Conservation (phyloP, 2,329 filamentous ascomycete genomes). For the Talaromyces rugulosus region DNA sequence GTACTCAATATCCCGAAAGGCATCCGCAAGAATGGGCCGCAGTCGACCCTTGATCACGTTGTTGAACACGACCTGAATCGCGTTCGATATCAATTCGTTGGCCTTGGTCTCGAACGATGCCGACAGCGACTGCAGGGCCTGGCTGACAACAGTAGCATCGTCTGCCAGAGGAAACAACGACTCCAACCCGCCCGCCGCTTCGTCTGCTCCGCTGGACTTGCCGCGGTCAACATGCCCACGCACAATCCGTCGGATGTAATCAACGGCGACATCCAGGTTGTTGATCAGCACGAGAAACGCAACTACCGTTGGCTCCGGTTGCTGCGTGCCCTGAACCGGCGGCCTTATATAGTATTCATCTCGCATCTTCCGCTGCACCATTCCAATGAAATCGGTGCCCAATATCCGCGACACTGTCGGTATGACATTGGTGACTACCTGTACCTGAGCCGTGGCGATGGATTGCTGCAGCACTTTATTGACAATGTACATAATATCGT, state of each 20-base stretch:
- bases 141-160: slow-evolving; percentile 66
- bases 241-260: slow-evolving; percentile 87
- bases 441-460: slow-evolving; percentile 76
- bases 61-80: slow-evolving; percentile 78
- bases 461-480: slow-evolving; percentile 86
- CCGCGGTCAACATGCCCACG: slow-evolving; percentile 52
- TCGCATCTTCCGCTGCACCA: slow-evolving; percentile 96
- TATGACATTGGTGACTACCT: slow-evolving; percentile 72
- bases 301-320: slow-evolving; percentile 83
- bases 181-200: slow-evolving; percentile 40
- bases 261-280: slow-evolving; percentile 86
- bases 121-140: slow-evolving; percentile 65
- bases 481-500: slow-evolving; percentile 99
- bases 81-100: slow-evolving; percentile 76
- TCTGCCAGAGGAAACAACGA: slow-evolving; percentile 76
- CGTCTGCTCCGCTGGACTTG: background rate
- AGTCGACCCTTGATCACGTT: slow-evolving; percentile 82
- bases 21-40: slow-evolving; percentile 76
- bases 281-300: slow-evolving; percentile 91
- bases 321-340: slow-evolving; percentile 70
- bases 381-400: slow-evolving; percentile 85
- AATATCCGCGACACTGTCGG: slow-evolving; percentile 77
- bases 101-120: slow-evolving; percentile 72
- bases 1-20: slow-evolving; percentile 91
- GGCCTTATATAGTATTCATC: slow-evolving; percentile 89